Base-by-base conservation (phyloP, 225 moss, liverwort and hornwort genomes). In the Pseudisothecium myosuroides region DNA sequence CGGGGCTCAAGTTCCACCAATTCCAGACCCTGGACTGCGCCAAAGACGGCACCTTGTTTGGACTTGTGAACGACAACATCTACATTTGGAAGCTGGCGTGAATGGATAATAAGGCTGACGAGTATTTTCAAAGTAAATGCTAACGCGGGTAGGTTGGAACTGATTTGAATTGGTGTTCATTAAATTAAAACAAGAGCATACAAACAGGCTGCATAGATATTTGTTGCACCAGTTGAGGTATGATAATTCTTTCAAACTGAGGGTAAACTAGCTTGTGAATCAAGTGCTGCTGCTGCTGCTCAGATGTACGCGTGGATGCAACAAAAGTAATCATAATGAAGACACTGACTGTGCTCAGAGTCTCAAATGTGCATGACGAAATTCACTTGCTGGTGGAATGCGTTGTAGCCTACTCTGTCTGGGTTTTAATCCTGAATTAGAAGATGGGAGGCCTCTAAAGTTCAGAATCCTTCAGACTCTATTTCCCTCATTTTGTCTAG, bases 21-120 rank as follows among this genome's bases (percentile, higher is more conserved):
- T 92, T 32, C 86, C 86, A 92, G 83, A 90, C 92, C 26, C 65
- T 92, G 41, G 92, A 92, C 86, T 90, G 90, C 77, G 88, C 90
- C 29, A 86, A 83, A 80, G 92, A 90, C 26, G 92, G 92, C 62
- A 90, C 92, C 6, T 83, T 92, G 59, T 92, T 88, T 88, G 92
- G 90, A 64, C 82, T 92, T 50, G 90, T 92, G 83, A 92, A 92
- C 65, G 92, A 92, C 85, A 90, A 90, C 83, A 92, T 92, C 85
- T 88, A 92, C 43, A 79, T 90, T 50, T 92, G 92, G 92, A 92
- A 83, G 86, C 90, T 92, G 71, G 86, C 88, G 72, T 92, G 88
- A 92, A 81, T 56, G 60, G 43, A 61, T 61, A n/a, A 41, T 59
- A 59, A 54, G 55, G 24, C 37, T 37, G 79, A 27, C 39, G 27